Evolutionary conservation across 1,284 basidiomycete genomes (phyloP), one percentile per base, ranked within the genome.

Genomic region (Pseudozyma flocculosa): DNA sequence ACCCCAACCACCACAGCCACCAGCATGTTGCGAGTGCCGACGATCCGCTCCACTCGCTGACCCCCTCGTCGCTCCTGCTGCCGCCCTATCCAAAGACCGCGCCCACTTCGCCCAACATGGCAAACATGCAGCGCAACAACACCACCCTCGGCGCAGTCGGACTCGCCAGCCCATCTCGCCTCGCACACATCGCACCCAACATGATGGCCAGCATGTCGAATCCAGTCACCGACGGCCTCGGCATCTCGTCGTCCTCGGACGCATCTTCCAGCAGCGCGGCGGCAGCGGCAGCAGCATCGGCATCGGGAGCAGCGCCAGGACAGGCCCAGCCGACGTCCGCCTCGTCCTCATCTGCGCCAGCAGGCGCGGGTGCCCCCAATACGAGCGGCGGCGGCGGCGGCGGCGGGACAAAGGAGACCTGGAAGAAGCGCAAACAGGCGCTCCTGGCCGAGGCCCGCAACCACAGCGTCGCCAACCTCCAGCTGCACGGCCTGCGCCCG

Each of bases 381-480:
- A n/a, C n/a, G n/a, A 36, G 34, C 32, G 44, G 26, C 19, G 42
- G 32, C 21, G 43, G 45, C 32, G 34, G 45, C 45, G 50, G n/a
- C 7, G 57, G 50, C 30, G 55, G 62, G 3, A 70, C 64, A 2
- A 70, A 66, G 41, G 61, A 70, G 24, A 55, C 64, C 17, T 70
- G 68, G 68, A 65, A 68, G 32, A 60, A 63, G 9, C 54, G 68
- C 42, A 70, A 70, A 18, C 65, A 68, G 30, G 55, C 61, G 23
- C 59, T 70, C 9, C 54, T 70, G 3, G 68, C 64, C 17, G 58
- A 69, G 14, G 64, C 72, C 2, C 60, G 61, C 39, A 62, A 72
- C 41, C 54, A 70, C 40, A 62, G 61, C 22, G 57, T 70, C 23
- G 70, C 70, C 18, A 57, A 74, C 46, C 65, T 72, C 18, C 70